phyloP scores from a whole-genome alignment of 1,284 basidiomycete species.

The Melampsora americana region DNA sequence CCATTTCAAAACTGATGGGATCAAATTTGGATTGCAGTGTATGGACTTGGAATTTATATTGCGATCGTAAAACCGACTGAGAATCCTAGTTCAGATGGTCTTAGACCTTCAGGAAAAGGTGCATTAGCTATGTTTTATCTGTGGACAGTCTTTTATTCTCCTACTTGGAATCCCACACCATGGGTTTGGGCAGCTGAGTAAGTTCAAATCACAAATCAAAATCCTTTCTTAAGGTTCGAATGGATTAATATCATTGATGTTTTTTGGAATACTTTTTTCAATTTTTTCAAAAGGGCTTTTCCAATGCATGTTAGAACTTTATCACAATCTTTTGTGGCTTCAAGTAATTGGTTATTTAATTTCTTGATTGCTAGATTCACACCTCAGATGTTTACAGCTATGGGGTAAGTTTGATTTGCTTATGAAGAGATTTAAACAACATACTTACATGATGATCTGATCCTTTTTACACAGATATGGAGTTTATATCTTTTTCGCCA shows the following conservation, averaged over 20 bases:
- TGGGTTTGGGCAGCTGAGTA: constrained; percentile 47
- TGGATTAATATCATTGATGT: too few species aligned
- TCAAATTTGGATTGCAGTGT: constrained; percentile 45
- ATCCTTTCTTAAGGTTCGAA: too few species aligned
- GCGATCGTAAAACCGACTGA: constrained; percentile 47
- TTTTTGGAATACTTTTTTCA: not conserved
- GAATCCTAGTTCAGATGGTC: constrained; percentile 14
- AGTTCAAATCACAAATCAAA: constrained; percentile 14
- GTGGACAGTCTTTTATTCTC: constrained; percentile 49
- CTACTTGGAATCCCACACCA: constrained; percentile 48
- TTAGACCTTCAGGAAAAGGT: constrained; percentile 44
- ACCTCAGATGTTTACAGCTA: constrained; percentile 47
- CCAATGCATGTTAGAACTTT: constrained; percentile 21
- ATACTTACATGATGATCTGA: not conserved
- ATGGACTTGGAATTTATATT: constrained; percentile 49
- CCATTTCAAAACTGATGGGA: not conserved
- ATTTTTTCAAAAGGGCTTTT: not conserved
- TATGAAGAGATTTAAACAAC: not conserved
- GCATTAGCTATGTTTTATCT: constrained; percentile 50
- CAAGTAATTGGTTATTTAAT: constrained; percentile 45
- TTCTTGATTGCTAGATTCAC: constrained; percentile 33
- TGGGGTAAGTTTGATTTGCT: constrained; percentile 41
- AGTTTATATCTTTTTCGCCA: constrained; percentile 18
- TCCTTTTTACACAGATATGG: not conserved
- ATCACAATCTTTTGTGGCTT: constrained; percentile 25